Conservation (phyloP, 2,329 filamentous ascomycete species). For the Blastomyces parvus region DNA sequence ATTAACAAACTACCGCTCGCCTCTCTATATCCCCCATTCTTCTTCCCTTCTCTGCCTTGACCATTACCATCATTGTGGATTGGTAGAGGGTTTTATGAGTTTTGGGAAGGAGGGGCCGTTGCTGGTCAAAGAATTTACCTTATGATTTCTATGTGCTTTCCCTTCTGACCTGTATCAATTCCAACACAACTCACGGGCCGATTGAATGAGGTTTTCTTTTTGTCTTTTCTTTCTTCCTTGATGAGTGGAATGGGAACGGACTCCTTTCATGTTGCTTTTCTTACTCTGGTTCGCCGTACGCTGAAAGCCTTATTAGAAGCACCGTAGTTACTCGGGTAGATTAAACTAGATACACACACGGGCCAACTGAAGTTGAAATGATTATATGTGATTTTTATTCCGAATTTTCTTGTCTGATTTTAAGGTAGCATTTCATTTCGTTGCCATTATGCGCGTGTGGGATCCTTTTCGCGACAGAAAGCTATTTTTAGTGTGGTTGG, state of each 20-base stretch:
- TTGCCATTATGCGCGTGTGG: too few relatives aligned
- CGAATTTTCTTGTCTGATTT: too few relatives aligned
- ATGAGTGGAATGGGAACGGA: not conserved
- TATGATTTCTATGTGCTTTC: not conserved
- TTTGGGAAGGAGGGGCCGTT: not conserved
- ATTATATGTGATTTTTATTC: not conserved
- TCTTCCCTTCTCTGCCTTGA: not conserved
- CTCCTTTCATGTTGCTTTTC: not conserved
- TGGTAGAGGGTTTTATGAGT: not conserved
- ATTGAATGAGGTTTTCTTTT: not conserved
- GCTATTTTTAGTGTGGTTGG: too few relatives aligned
- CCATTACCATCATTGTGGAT: constrained; percentile 5
- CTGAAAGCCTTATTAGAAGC: not conserved
- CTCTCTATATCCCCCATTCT: not conserved
- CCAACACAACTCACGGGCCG: not conserved
- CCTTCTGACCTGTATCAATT: not conserved
- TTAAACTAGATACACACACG: not conserved
- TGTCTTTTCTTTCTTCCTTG: not conserved
- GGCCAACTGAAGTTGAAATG: not conserved
- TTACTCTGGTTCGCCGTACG: not conserved
- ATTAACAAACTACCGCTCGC: not conserved
- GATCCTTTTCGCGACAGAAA: too few relatives aligned
- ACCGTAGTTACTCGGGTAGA: not conserved
- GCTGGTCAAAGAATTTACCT: not conserved
- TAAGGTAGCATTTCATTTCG: too few relatives aligned